phyloP scores from a whole-genome alignment of 225 moss, liverwort and hornwort species.

The Marchantia polymorpha region DNA sequence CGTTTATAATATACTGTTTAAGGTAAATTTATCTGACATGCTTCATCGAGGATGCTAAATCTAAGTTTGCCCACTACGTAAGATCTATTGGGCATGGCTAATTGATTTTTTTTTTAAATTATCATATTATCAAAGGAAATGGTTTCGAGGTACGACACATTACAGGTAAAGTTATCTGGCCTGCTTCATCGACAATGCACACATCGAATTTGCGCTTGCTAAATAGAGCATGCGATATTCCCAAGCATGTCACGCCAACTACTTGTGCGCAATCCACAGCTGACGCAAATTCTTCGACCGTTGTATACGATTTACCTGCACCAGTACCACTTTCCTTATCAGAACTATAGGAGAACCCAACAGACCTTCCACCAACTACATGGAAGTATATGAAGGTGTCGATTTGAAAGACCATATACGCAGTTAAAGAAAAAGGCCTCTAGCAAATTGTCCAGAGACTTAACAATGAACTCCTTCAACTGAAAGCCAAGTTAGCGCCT shows the following conservation, averaged over 20 bases:
- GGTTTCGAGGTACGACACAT: neutral
- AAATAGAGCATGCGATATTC: slow-evolving; percentile 50
- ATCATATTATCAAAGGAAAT: too few species aligned
- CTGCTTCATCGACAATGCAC: slow-evolving; percentile 61
- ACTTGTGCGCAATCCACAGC: slow-evolving; percentile 46
- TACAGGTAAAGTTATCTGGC: slow-evolving; percentile 60
- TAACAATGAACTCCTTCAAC: neutral
- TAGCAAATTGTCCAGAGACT: neutral
- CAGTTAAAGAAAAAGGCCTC: too few species aligned
- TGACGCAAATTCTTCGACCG: slow-evolving; percentile 44
- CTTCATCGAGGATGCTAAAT: too few species aligned
- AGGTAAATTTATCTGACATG: too few species aligned
- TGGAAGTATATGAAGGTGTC: neutral
- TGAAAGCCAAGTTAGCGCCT: neutral
- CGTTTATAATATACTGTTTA: too few species aligned
- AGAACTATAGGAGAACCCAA: neutral
- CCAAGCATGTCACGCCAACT: slow-evolving; percentile 56
- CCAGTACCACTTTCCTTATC: neutral
- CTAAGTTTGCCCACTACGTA: too few species aligned
- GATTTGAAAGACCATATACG: neutral
- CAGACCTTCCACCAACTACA: neutral
- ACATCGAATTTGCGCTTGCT: slow-evolving; percentile 53
- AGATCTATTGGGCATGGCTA: too few species aligned
- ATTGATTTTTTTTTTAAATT: too few species aligned
- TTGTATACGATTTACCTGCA: slow-evolving; percentile 32